These are phyloP conservation scores for Aspergillus fumigatus DNA, from an alignment of 2,329 filamentous ascomycete species.

Conservation along the genomic window DNA sequence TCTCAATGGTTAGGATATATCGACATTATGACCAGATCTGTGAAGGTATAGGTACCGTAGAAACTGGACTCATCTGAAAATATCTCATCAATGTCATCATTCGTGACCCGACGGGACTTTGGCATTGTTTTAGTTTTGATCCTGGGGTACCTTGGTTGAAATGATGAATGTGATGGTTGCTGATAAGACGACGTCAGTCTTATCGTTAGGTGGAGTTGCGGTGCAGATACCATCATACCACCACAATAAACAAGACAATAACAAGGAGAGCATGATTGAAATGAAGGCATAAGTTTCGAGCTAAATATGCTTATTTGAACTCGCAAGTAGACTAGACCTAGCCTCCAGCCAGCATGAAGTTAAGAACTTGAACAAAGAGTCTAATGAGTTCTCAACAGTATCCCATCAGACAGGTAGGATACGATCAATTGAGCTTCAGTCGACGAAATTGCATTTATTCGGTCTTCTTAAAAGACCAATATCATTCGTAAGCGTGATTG, in stretches of 20 bases:
- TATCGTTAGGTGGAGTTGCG: neutral
- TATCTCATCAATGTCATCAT: slow-evolving; percentile 15
- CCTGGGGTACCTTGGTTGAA: neutral
- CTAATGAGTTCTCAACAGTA: neutral
- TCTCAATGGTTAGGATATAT: neutral
- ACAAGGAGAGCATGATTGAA: neutral
- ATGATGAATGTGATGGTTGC: neutral
- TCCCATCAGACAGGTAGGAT: neutral
- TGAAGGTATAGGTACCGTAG: slow-evolving; percentile 30
- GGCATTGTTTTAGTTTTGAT: neutral
- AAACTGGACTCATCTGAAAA: slow-evolving; percentile 44
- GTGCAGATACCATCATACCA: neutral
- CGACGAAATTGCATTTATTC: neutral
- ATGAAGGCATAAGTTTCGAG: neutral
- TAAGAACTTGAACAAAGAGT: neutral
- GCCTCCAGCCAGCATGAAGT: neutral
- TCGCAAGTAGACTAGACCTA: neutral
- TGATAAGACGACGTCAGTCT: neutral
- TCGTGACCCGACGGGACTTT: neutral
- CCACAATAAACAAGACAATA: neutral
- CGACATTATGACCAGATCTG: neutral
- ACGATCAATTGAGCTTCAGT: neutral
- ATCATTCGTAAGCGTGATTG: neutral
- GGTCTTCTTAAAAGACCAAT: neutral
- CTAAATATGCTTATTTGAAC: neutral